Evolutionary conservation across 768 basidiomycete species (phyloP), one percentile per base, ranked within the genome.

Genomic region (Suillus fuscotomentosus): DNA sequence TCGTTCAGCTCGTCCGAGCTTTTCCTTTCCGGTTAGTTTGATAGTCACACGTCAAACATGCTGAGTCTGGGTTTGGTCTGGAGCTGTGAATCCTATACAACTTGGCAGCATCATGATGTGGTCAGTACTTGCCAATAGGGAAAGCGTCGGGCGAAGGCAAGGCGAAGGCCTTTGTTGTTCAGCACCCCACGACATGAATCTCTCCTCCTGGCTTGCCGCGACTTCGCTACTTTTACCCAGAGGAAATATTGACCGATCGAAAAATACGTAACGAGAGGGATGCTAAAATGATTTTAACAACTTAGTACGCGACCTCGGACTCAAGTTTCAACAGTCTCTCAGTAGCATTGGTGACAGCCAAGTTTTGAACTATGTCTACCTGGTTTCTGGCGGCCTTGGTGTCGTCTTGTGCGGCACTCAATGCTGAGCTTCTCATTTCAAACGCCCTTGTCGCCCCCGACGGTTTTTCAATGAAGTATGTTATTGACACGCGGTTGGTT

Each of bases 391-490:
- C 47, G 15, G 48, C 54, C 45, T 56, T 71, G 38, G 41, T 61
- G 47, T 56, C 66, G 0, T 68, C 47, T 27, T 68, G 71, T 9
- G 43, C 3, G 56, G 71, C 72, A 22, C 51, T 41, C 38, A 53
- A 63, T 11, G 61, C 73, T 14, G 68, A 75, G 53, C 54, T 76
- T 3, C 62, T 63, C 22, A 68, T 78, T 55, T 45, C 66, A 27
- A 72, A 77, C 45, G 67, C 66, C 15, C 41, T 69, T n/a, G 65
- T 78, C n/a, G 39, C 72, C 2, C 77, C 77, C 11, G 78, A 78
- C 62, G 78, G 78, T 3, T 75, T 65, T 60, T 43, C 63, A n/a
- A 65, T 24, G 20, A 17, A 48, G 66, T 67, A 42, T 27, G 57
- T 47, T 3, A n/a, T 15, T 20, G 5, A 7, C 7, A 9, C 5